phyloP scores from a whole-genome alignment of 75 land plant species.

The Selaginella tamariscina region DNA sequence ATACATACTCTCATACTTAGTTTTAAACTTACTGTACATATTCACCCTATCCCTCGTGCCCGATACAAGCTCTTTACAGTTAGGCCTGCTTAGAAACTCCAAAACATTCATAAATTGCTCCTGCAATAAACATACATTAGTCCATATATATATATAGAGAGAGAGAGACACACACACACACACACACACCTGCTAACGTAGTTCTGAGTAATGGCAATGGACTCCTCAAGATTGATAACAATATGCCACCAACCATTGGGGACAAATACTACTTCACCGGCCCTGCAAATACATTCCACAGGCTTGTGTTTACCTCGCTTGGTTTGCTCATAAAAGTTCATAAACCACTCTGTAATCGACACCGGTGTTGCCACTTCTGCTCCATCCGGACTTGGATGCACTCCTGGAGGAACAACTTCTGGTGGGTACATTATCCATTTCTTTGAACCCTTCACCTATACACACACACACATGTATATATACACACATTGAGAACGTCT shows the following conservation, averaged over 20 bases:
- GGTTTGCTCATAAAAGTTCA: conserved; percentile 70
- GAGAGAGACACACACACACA: too few species aligned
- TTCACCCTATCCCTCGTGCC: conserved; percentile 79
- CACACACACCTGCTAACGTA: too few species aligned
- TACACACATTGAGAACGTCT: too few species aligned
- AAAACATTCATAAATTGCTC: conserved; percentile 79
- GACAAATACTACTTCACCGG: conserved; percentile 57
- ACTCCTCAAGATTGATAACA: conserved; percentile 89
- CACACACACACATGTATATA: too few species aligned
- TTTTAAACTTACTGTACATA: conserved; percentile 60
- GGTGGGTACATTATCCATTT: conserved; percentile 95
- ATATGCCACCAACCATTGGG: conserved; percentile 69
- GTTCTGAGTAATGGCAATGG: conserved; percentile 92
- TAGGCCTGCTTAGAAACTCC: conserved; percentile 75
- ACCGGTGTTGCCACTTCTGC: conserved; percentile 74
- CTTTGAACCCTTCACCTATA: conserved; percentile 76
- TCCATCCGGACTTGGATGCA: conserved; percentile 89
- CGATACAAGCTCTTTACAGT: conserved; percentile 68
- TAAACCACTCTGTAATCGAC: conserved; percentile 75
- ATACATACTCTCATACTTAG: conserved; percentile 39
- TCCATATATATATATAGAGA: too few species aligned
- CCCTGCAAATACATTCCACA: conserved; percentile 53
- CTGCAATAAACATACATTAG: conserved; percentile 61
- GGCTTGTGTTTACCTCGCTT: conserved; percentile 31
- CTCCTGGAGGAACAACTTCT: conserved; percentile 82